phyloP scores from a whole-genome alignment of 2,329 filamentous ascomycete genomes.

The Colletotrichum spaethianum region DNA sequence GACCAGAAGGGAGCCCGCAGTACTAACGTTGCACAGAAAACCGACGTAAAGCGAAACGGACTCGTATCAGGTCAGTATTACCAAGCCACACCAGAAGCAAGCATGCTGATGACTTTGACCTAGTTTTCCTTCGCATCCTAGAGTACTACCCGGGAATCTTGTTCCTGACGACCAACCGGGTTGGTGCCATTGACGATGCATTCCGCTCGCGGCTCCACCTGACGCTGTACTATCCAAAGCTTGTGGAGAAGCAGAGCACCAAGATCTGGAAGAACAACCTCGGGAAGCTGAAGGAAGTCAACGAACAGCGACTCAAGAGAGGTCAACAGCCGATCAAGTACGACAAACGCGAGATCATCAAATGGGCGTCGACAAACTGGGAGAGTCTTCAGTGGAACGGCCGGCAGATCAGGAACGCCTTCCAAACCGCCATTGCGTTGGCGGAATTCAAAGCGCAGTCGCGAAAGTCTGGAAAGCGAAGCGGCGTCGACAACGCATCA shows the following conservation, averaged over 20 bases:
- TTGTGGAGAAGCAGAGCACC: conserved; percentile 37
- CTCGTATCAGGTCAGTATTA: conserved; percentile 10
- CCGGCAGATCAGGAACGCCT: conserved; percentile 58
- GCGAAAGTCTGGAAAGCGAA: neutral
- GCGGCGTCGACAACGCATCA: neutral
- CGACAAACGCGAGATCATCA: conserved; percentile 7
- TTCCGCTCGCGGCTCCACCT: conserved; percentile 56
- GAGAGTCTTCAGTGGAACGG: conserved; percentile 54
- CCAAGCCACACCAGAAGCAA: too few species aligned
- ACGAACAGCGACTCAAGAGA: neutral
- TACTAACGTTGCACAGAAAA: neutral
- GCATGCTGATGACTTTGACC: neutral
- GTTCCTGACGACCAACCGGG: conserved; percentile 64
- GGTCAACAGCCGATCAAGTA: conserved; percentile 10
- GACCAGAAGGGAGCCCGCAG: neutral
- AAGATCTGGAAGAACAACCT: conserved; percentile 41
- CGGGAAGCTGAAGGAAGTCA: conserved; percentile 5
- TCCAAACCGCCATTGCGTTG: conserved; percentile 61
- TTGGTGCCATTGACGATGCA: conserved; percentile 54
- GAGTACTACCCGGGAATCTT: conserved; percentile 66
- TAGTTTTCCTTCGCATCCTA: conserved; percentile 62
- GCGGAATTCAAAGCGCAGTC: conserved; percentile 57
- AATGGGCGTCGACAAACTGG: conserved; percentile 19
- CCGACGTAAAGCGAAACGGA: conserved; percentile 22
- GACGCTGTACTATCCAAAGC: conserved; percentile 51